These are phyloP conservation scores for Pichia nakasei DNA, from an alignment of 805 yeast genomes.

Conservation along the genomic window DNA sequence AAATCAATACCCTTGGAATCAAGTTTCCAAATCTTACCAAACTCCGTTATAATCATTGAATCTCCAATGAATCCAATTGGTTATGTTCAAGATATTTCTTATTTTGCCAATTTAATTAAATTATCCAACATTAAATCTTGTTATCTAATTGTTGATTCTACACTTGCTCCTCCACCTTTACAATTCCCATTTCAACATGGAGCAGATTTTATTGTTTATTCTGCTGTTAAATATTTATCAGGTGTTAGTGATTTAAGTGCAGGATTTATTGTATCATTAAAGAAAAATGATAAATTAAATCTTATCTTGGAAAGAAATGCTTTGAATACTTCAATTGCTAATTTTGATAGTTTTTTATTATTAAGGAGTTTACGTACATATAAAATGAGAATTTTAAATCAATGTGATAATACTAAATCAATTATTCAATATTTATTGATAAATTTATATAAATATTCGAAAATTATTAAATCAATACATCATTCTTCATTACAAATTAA, in stretches of 20 bases:
- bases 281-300: constrained; percentile 23
- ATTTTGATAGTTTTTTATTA: constrained; percentile 39
- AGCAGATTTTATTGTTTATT: constrained; percentile 45
- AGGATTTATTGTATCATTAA: constrained; percentile 39
- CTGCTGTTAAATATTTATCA: constrained; percentile 49
- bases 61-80: constrained; percentile 51
- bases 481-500: constrained; percentile 43
- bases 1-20: constrained; percentile 29
- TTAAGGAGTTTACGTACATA: constrained; percentile 42
- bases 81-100: constrained; percentile 31
- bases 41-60: constrained; percentile 42
- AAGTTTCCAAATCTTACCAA: constrained; percentile 27
- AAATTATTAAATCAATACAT: constrained; percentile 27
- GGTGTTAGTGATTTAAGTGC: constrained; percentile 49
- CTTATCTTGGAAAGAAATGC: constrained; percentile 34
- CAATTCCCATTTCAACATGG: constrained; percentile 44
- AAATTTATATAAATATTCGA: constrained; percentile 27
- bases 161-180: constrained; percentile 49
- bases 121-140: constrained; percentile 25
- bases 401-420: constrained; percentile 36
- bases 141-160: constrained; percentile 39
- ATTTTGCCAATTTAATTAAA: constrained; percentile 37
- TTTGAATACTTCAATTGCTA: constrained; percentile 45
- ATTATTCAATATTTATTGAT: constrained; percentile 31
- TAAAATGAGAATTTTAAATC: constrained; percentile 41